Evolutionary conservation across 2,329 filamentous ascomycete species (phyloP), one percentile per base, ranked within the genome.

Genomic region (Aspergillus ibericus): DNA sequence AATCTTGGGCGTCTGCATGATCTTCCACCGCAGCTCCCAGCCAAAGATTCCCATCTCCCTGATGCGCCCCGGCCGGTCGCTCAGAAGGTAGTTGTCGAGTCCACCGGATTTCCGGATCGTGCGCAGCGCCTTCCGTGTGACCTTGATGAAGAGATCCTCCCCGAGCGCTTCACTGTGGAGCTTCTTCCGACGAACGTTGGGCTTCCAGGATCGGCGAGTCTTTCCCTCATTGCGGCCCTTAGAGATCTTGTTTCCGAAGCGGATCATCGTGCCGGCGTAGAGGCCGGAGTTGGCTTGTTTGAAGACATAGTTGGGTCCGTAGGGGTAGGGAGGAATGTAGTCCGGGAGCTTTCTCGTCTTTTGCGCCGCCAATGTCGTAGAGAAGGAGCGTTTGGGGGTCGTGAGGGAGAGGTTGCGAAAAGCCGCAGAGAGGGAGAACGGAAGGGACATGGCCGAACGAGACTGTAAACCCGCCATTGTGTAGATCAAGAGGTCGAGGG

Each of bases 71-170:
- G 88, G 81, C 78, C 92, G 95, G 73, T 87, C 84, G 66, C 92
- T 92, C 42, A 96, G 81, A 47, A 99, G 81, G 78, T 99, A 99
- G 70, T 92, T 87, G 75, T 99, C 95, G 63, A 99, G 82, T 7
- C 95, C 92, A 59, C 93, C 93, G 62, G 89, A 86, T 73, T 92
- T 93, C 72, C 91, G 87, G 71, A 98, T 90, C 35, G 80, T 81
- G 52, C 80, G 70, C 66, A 81, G 63, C 29, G 78, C 78, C 52
- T 77, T 72, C 55, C 75, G 74, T 9, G 77, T 79, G 32, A 81
- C 74, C 61, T 79, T 80, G 54, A 82, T 72, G 53, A 69, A 74
- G n/a, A 82, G 67, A 16, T 75, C 69, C 46, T 76, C 66, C 8
- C 69, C 72, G 32, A 82, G 70, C 1, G 78, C 77, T 16, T 80